Evolutionary conservation across 768 basidiomycete genomes (phyloP), one percentile per base, ranked within the genome.

Genomic region (Glaciozyma antarctica): DNA sequence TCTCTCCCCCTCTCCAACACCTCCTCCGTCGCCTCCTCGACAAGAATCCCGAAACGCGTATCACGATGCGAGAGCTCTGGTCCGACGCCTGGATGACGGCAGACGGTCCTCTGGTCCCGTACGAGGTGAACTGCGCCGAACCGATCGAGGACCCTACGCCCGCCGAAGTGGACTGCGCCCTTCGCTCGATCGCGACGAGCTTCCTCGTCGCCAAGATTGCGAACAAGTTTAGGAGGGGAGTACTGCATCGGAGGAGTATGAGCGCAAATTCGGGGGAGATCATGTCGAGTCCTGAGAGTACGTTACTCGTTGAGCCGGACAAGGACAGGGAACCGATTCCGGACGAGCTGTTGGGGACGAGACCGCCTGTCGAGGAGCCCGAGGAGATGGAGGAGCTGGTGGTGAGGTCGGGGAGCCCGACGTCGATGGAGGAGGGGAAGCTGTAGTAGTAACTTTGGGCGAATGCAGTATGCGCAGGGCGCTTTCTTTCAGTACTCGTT

Each of bases 161-260:
- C n/a, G 69, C 58, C 8, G 65, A 70, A 17, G 44, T 70, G 15
- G 61, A 66, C 32, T 44, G 55, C 62, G 65, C 69, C 10, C 51
- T 70, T 28, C 58, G 52, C 10, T 44, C 47, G 19, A 63, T 52
- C n/a, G 54, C 61, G 10, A 60, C 61, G 13, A 28, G 13, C 1
- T 45, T 62, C 1, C 62, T 69, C 56, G 58, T 69, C 13, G 68
- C 68, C 15, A 65, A 63, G 38, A 38, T 38, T 22, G 55, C 55
- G 22, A 57, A 44, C 34, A 43, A 41, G 55, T 57, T 57, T 17
- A 28, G 26, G 16, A 54, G n/a, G 19, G 47, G 47, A 22, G 47
- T 48, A 3, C 19, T 48, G 21, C 47, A 48, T 24, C 47, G 47
- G 22, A 21, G 47, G 12, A 48, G 47, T 16, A 48, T 48, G 21